Percentiles rank a stretch among this genome's conserved stretches.
These are phyloP conservation scores for Calonectria leucothoes DNA, from an alignment of 2,329 filamentous ascomycete species.

Conservation along the genomic window DNA sequence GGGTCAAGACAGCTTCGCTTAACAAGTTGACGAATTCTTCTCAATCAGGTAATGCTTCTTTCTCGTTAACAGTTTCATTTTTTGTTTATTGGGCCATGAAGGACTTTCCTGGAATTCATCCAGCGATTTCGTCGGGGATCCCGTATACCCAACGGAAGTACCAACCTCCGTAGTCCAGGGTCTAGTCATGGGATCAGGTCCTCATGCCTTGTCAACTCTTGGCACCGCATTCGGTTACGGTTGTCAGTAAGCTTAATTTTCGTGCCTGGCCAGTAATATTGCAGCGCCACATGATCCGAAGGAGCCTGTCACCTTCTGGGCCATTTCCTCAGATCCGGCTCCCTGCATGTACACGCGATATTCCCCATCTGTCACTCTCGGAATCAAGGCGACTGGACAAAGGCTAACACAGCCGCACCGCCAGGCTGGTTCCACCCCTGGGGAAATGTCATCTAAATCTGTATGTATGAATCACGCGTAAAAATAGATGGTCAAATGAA, in stretches of 20 bases:
- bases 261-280: not conserved
- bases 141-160: not conserved
- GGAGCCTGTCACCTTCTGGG: not conserved
- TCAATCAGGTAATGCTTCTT: not conserved
- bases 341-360: not conserved
- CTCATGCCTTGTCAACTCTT: not conserved
- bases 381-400: not conserved
- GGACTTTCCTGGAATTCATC: not conserved
- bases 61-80: not conserved
- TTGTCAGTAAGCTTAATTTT: not conserved
- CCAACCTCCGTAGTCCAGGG: not conserved
- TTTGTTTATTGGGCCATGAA: too few species aligned
- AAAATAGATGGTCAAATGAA: not conserved
- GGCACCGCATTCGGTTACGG: not conserved
- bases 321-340: not conserved
- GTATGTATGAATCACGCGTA: not conserved
- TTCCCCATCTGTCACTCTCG: not conserved
- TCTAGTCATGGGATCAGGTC: not conserved
- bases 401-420: not conserved
- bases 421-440: not conserved
- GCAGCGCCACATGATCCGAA: not conserved
- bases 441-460: not conserved
- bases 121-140: not conserved
- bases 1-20: not conserved
- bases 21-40: not conserved